Base-by-base conservation (phyloP, 2,329 filamentous ascomycete genomes). In the Pyrenophora graminea region DNA sequence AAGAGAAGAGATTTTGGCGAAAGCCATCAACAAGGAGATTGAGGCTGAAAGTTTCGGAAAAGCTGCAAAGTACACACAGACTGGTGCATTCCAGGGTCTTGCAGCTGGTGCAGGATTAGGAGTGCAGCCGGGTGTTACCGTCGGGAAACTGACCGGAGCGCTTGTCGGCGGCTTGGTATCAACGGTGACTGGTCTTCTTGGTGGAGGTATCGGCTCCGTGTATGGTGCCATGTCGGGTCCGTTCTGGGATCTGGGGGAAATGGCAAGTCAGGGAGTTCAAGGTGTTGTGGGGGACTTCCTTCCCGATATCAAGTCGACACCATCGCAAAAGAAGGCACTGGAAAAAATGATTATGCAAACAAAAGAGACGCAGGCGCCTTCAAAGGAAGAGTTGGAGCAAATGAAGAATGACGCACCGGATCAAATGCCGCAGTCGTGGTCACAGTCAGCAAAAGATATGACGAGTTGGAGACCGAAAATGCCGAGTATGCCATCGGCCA, bases 21-120 rank as follows among this genome's bases (percentile, higher is more conserved):
- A 74, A 56, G 72, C 72, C 17, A 66, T 75, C 55, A 71, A 74
- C 53, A 74, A 73, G 46, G 70, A 74, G 39, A 74, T 75, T 36
- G 72, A 75, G 56, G 72, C 73, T 2, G 72, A 74, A 42, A 73
- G 70, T 0, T 74, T 75, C 43, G 72, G 72, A 27, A 75, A 75
- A 48, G 70, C 72, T 18, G 73, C 73, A 13, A 74, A 75, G 32
- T 75, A 75, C 23, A 68, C 70, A 2, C 69, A 66, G 23, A 71
- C 70, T 1, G 73, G 73, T 18, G 62, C 72, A 3, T 75, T 75
- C 48, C 73, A 75, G 49, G 73, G 73, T 0, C 65, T 75, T 3
- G 68, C 71, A 9, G 72, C 72, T 41, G 73, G 73, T 9, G 71
- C 71, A 15, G 73, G 73, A 5, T 45, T 75, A 12, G 73, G 73